Conservation (phyloP, 2,329 filamentous ascomycete genomes). For the Sclerotinia spermophila region DNA sequence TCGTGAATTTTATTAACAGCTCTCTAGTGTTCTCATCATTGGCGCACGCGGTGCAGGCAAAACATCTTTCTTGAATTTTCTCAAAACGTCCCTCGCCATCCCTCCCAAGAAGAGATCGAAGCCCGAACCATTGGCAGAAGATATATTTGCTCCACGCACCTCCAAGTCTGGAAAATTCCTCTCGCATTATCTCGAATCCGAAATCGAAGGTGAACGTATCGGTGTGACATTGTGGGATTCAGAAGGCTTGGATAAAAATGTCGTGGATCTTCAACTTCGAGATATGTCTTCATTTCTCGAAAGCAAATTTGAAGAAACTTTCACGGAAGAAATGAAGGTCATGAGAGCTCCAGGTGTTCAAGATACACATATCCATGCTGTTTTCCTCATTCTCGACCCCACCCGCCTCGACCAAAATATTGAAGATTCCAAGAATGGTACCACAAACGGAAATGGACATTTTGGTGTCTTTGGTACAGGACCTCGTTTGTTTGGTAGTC, state of each 20-base stretch:
- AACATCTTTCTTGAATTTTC: slow-evolving; percentile 94
- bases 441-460: slow-evolving; percentile 46
- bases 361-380: slow-evolving; percentile 96
- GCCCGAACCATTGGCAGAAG: slow-evolving; percentile 42
- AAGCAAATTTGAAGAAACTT: slow-evolving; percentile 97
- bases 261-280: slow-evolving; percentile 89
- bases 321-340: slow-evolving; percentile 96
- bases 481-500: slow-evolving; percentile 55
- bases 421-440: slow-evolving; percentile 54
- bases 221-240: slow-evolving; percentile 97
- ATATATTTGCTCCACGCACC: slow-evolving; percentile 48
- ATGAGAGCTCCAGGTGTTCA: slow-evolving; percentile 86
- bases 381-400: slow-evolving; percentile 89
- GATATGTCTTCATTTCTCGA: slow-evolving; percentile 91
- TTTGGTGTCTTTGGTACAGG: slow-evolving; percentile 46
- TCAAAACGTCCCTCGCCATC: slow-evolving; percentile 79
- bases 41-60: slow-evolving; percentile 87
- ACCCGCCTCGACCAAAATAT: slow-evolving; percentile 80
- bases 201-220: slow-evolving; percentile 87
- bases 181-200: slow-evolving; percentile 87
- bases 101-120: slow-evolving; percentile 70
- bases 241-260: slow-evolving; percentile 87
- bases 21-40: slow-evolving; percentile 76
- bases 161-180: slow-evolving; percentile 63
- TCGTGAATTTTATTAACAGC: slow-evolving; percentile 21